These are phyloP conservation scores for Eutypa lata DNA, from an alignment of 2,329 filamentous ascomycete species.

Conservation along the genomic window DNA sequence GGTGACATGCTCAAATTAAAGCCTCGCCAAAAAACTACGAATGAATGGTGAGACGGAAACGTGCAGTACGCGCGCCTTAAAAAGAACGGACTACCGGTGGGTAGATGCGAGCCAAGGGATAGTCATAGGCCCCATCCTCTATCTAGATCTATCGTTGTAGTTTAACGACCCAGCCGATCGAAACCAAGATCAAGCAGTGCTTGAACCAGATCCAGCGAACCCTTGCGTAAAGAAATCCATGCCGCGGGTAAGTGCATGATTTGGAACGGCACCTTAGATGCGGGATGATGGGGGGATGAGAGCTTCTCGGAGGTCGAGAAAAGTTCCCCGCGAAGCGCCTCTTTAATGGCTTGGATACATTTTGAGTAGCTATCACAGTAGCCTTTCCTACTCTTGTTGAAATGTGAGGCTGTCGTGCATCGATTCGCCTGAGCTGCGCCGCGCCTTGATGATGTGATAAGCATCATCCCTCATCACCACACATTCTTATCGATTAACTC, in stretches of 20 bases:
- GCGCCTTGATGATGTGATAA: neutral
- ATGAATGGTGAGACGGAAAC: neutral
- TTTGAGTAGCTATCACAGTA: neutral
- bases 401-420: neutral
- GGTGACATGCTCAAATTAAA: neutral
- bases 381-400: neutral
- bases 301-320: constrained; percentile 2
- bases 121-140: neutral
- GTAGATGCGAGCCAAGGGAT: neutral
- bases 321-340: neutral
- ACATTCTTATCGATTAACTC: no score
- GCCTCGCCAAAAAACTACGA: neutral
- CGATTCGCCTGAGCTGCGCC: neutral
- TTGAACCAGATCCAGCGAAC: constrained; percentile 22
- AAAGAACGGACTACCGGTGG: neutral
- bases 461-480: neutral
- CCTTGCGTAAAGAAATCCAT: constrained; percentile 11
- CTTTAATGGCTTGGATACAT: neutral
- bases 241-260: constrained; percentile 23
- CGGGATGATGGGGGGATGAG: neutral
- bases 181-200: constrained; percentile 19
- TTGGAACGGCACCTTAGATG: constrained; percentile 14
- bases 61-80: neutral
- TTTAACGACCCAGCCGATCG: neutral
- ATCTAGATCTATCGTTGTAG: neutral